phyloP scores from a whole-genome alignment of 257 asterid species.

The Sherardia arvensis region DNA sequence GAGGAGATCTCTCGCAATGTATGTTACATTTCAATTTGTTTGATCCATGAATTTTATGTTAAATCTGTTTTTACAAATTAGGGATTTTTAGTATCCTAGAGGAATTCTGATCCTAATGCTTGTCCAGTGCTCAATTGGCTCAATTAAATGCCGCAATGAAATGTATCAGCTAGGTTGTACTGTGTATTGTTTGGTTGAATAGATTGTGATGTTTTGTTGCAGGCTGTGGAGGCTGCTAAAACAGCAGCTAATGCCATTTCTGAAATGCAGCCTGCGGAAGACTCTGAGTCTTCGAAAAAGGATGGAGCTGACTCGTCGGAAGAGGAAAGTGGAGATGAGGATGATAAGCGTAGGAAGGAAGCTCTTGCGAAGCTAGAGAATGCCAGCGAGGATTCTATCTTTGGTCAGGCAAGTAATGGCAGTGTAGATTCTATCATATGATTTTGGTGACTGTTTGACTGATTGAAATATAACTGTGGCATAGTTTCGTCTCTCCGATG shows the following conservation, averaged over 20 bases:
- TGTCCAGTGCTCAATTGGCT: background rate
- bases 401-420: slow-evolving; percentile 63
- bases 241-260: slow-evolving; percentile 37
- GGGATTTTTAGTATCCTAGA: background rate
- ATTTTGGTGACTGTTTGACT: background rate
- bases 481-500: background rate
- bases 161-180: slow-evolving; percentile 44
- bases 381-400: slow-evolving; percentile 79
- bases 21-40: slow-evolving; percentile 6
- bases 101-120: background rate
- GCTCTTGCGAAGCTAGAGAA: slow-evolving; percentile 78
- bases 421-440: background rate
- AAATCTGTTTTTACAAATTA: background rate
- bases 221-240: slow-evolving; percentile 93
- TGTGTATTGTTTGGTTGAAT: background rate
- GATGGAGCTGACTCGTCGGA: slow-evolving; percentile 38
- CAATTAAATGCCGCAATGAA: background rate
- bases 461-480: background rate
- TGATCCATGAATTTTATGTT: background rate
- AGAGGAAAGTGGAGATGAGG: slow-evolving; percentile 63
- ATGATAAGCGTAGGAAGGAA: slow-evolving; percentile 50
- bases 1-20: slow-evolving; percentile 96
- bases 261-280: slow-evolving; percentile 42
- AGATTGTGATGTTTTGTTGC: slow-evolving; percentile 1
- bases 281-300: slow-evolving; percentile 56